phyloP scores from a whole-genome alignment of 495 filamentous ascomycete genomes.

The Xylaria venustula region DNA sequence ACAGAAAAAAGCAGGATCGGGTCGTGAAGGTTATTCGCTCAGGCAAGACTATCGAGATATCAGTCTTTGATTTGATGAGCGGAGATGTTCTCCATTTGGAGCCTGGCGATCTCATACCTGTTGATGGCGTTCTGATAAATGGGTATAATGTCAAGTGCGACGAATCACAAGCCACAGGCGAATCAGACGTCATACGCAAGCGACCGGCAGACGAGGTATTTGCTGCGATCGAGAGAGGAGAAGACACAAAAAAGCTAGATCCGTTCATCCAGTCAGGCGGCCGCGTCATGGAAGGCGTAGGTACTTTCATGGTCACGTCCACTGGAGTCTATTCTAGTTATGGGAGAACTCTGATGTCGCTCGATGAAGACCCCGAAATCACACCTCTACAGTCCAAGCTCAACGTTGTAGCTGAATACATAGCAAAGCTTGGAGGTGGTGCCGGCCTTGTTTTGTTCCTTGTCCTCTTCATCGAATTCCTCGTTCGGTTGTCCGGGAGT shows the following conservation, averaged over 20 bases:
- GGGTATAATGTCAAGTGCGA: constrained; percentile 78
- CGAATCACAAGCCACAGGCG: constrained; percentile 80
- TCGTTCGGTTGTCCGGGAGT: constrained; percentile 59
- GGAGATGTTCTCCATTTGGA: constrained; percentile 74
- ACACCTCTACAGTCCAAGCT: constrained; percentile 95
- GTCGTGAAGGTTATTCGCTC: constrained; percentile 75
- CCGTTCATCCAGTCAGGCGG: constrained; percentile 92
- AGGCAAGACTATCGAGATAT: constrained; percentile 69
- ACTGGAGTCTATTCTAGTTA: constrained; percentile 85
- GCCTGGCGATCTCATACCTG: constrained; percentile 72
- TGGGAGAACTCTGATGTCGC: constrained; percentile 91
- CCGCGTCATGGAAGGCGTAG: constrained; percentile 89
- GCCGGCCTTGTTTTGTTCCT: constrained; percentile 83
- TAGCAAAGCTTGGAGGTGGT: constrained; percentile 86
- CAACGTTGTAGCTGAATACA: constrained; percentile 86
- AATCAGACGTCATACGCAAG: constrained; percentile 80
- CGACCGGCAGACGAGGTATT: constrained; percentile 73
- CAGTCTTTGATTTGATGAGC: constrained; percentile 68
- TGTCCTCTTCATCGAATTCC: constrained; percentile 90
- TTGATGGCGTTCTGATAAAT: constrained; percentile 70
- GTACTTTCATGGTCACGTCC: constrained; percentile 82
- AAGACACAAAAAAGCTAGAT: constrained; percentile 78
- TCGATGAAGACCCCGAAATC: constrained; percentile 84
- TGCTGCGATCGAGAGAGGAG: constrained; percentile 71
- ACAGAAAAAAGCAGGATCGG: constrained; percentile 77